These are phyloP conservation scores for Neophaeococcomyces mojaviensis DNA, from an alignment of 2,329 filamentous ascomycete genomes.

Conservation along the genomic window DNA sequence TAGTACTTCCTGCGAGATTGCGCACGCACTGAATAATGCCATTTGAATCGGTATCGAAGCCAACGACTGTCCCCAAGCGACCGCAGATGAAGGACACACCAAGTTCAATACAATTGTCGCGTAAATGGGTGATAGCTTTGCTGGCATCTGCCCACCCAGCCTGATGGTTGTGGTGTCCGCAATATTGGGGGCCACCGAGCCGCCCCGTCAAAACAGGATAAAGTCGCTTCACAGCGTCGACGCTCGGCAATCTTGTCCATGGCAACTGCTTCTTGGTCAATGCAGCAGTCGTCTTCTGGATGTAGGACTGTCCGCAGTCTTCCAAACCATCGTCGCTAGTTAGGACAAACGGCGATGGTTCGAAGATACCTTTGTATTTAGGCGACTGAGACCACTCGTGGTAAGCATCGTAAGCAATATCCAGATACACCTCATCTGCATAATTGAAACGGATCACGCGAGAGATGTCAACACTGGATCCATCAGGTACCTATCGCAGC, in stretches of 20 bases:
- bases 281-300: too few relatives aligned
- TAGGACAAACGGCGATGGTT: conserved; percentile 2
- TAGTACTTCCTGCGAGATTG: conserved; percentile 8
- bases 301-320: not conserved
- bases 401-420: conserved; percentile 24
- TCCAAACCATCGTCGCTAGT: conserved; percentile 4
- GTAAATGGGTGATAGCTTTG: conserved; percentile 12
- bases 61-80: too few relatives aligned
- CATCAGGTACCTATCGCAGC: conserved; percentile 23
- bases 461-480: conserved; percentile 29
- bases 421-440: conserved; percentile 24
- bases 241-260: conserved; percentile 8
- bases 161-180: conserved; percentile 20
- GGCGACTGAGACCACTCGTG: too few relatives aligned
- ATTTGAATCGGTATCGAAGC: too few relatives aligned
- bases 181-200: conserved; percentile 9
- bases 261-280: too few relatives aligned
- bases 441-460: conserved; percentile 30
- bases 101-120: too few relatives aligned
- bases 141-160: conserved; percentile 23
- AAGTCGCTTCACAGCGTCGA: too few relatives aligned
- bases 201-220: too few relatives aligned
- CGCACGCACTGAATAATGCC: too few relatives aligned
- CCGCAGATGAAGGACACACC: too few relatives aligned
- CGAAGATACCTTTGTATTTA: too few relatives aligned